Conservation (phyloP, 768 basidiomycete species). For the Leccinum ochraceum region DNA sequence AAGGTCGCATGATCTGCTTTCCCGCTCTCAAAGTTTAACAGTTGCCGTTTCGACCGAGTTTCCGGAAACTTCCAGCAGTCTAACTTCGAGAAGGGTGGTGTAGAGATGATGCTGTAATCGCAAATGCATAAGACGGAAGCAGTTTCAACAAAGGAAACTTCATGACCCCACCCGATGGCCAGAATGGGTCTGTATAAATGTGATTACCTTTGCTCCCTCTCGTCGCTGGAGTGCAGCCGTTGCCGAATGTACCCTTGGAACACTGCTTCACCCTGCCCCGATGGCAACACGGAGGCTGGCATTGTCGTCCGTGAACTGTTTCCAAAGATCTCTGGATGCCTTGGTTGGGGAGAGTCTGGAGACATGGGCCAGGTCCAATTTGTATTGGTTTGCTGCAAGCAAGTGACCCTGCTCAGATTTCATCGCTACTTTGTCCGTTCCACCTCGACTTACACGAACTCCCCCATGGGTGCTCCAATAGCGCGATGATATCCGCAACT, state of each 20-base stretch:
- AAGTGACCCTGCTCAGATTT: slow-evolving; percentile 49
- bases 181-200: slow-evolving; percentile 56
- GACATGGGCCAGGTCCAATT: slow-evolving; percentile 82
- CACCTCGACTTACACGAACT: slow-evolving; percentile 70
- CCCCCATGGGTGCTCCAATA: slow-evolving; percentile 88
- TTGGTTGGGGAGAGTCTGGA: slow-evolving; percentile 94
- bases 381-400: not conserved
- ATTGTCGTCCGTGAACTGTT: slow-evolving; percentile 92
- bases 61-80: slow-evolving; percentile 97
- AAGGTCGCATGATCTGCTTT: not conserved
- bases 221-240: slow-evolving; percentile 40
- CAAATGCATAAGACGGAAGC: slow-evolving; percentile 93
- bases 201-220: not conserved
- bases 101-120: slow-evolving; percentile 89
- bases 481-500: slow-evolving; percentile 82
- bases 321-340: slow-evolving; percentile 85
- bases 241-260: slow-evolving; percentile 99
- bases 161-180: slow-evolving; percentile 81
- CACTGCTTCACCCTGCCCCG: slow-evolving; percentile 84
- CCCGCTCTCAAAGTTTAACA: slow-evolving; percentile 29
- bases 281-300: slow-evolving; percentile 95
- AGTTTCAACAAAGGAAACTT: slow-evolving; percentile 95
- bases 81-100: slow-evolving; percentile 92
- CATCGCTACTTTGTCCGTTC: slow-evolving; percentile 88
- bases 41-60: slow-evolving; percentile 90